Evolutionary conservation across 768 basidiomycete species (phyloP), one percentile per base, ranked within the genome.

Genomic region (Rhizopogon vulgaris): DNA sequence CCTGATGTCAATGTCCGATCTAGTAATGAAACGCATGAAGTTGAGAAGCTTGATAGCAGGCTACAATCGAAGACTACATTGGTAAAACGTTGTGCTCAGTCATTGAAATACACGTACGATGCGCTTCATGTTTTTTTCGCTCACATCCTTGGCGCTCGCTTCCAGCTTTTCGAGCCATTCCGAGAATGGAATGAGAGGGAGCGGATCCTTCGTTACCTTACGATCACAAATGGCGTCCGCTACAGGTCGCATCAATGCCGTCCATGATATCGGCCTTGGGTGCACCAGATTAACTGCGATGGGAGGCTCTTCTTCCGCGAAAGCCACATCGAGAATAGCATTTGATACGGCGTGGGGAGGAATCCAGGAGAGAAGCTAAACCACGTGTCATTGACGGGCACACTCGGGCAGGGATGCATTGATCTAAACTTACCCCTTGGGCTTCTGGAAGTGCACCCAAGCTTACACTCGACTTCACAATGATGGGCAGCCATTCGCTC

Each of bases 21-120:
- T 39, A 18, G 61, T 56, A 12, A 63, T 47, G 27, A 38, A 18
- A 10, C 61, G 56, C 58, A 60, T 62, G 47, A 67, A 65, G 8
- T 62, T 56, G 12, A 67, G 42, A 10, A 67, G 59, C 43, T 68
- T 68, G 50, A 67, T 61, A 17, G 64, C 67, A 36, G 65, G 67
- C 65, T 68, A 48, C 2, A 4, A 27, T 24, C 22, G 22, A 22
- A 8, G 66, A 38, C 22, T 11, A 58, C 52, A 54, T 36, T 69
- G 58, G 52, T 66, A 63, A 8, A 72, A 66, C 1, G 72, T 51
- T n/a, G 30, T 15, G 36, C 8, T 4, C 7, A 36, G 8, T 11
- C 12, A 30, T 18, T 22, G 2, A 70, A 32, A 10, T 12, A 24
- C 15, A 60, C 67, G 45, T 48, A 70, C 68, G 15, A 68, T 60